A percentile compares a stretch with the other conserved stretches of the same genome.
Conservation (phyloP, 768 basidiomycete genomes). For the Austroboletus festivus region DNA sequence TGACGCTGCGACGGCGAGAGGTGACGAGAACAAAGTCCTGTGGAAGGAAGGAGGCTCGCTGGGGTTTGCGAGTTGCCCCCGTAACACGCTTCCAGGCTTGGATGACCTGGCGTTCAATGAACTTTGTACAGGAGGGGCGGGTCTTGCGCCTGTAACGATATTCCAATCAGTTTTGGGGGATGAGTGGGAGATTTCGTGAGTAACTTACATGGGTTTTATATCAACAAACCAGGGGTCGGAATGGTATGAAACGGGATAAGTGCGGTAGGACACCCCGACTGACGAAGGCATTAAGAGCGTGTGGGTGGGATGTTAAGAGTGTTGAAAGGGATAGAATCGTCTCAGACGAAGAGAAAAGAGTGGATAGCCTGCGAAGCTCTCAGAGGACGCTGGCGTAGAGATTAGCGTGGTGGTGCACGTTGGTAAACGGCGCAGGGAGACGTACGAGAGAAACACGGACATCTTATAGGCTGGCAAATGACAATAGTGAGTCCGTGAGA, state of each 20-base stretch:
- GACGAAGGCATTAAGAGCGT: conserved; percentile 4
- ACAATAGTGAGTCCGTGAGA: too few species aligned
- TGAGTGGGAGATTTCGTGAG: background rate
- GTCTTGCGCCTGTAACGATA: conserved; percentile 18
- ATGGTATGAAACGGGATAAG: conserved; percentile 10
- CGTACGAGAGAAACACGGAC: background rate
- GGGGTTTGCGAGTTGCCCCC: conserved; percentile 46
- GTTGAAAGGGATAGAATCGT: conserved; percentile 13
- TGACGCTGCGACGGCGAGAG: conserved; percentile 49
- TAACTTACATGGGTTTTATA: conserved; percentile 24
- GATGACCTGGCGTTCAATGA: conserved; percentile 56
- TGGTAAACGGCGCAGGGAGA: background rate
- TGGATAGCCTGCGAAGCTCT: conserved; percentile 20
- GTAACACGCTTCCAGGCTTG: conserved; percentile 63
- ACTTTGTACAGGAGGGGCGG: conserved; percentile 39
- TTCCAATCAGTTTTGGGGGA: background rate
- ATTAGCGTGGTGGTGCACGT: background rate
- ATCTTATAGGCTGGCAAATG: conserved; percentile 20
- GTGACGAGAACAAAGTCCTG: conserved; percentile 64
- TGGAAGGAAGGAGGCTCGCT: conserved; percentile 52
- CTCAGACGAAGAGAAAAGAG: conserved; percentile 26
- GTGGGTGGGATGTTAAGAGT: background rate
- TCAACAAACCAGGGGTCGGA: conserved; percentile 28
- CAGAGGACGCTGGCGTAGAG: conserved; percentile 19
- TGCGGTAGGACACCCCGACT: conserved; percentile 7